Evolutionary conservation across 805 yeast genomes (phyloP), one percentile per base, ranked within the genome.

Genomic region (Lipomyces mesembrius): DNA sequence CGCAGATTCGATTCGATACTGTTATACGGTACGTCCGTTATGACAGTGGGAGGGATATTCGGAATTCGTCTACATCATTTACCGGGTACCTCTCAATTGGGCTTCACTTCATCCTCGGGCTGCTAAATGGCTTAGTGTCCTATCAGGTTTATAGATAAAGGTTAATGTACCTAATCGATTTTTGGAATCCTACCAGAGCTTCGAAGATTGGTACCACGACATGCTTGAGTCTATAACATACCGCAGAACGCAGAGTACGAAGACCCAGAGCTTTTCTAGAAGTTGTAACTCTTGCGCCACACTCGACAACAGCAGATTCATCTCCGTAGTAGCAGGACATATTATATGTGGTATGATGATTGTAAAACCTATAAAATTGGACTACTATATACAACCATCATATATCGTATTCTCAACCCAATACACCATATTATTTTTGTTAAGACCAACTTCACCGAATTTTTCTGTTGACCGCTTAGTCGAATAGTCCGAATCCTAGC

Each of bases 401-500:
- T n/a, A 17, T 43, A 43, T 43, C 49, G 49, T 37, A 37, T 37
- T 37, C 43, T 17, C 49, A 17, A n/a, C 22, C 22, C 22, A 43
- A 43, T 43, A 43, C 22, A 43, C 49, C 49, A 17, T 17, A n/a
- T 43, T 43, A 43, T 43, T 43, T 37, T 43, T n/a, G 9, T 43
- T 43, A n/a, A 17, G 49, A 43, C 49, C 49, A 43, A 17, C 49
- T 17, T n/a, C 49, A 43, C 49, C 9, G 9, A 43, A 43, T 11
- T 43, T 43, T 43, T n/a, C 22, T 6, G 22, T 17, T 43, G 49
- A 25, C 35, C 57, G 73, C 64, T 78, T 91, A 91, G 84, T 90
- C 96, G 87, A 91, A 91, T 82, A 91, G 88, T 20, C 75, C 74
- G 69, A 68, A 68, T 61, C 76, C 76, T 74, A 52, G 49, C 58